Evolutionary conservation across 768 basidiomycete species (phyloP), one percentile per base, ranked within the genome.

Genomic region (Multifurca ochricompacta): DNA sequence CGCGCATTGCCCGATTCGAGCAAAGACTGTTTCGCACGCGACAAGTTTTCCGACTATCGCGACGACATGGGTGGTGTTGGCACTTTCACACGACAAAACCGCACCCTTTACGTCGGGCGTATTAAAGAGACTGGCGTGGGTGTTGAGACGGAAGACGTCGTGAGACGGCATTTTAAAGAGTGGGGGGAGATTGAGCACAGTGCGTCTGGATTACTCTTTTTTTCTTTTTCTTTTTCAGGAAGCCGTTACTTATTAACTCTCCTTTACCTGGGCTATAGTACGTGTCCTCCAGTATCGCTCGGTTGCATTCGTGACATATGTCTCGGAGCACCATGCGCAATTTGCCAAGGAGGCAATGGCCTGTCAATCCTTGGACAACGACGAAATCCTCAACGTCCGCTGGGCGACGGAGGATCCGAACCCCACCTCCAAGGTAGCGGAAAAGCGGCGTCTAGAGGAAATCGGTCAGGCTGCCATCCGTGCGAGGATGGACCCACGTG

Each of bases 31-130:
- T 99, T 99, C 66, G 92, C 91, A 0, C 76, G 96, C 42, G 93
- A 96, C 73, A 97, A 97, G 71, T 96, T 97, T 68, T 74, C 93
- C 0, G 93, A 96, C 69, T 99, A 99, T 70, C 76, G 95, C 56
- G 96, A 99, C 67, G 96, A 99, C 67, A 98, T 99, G 96, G 96
- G 96, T 63, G 96, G 96, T 71, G 95, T 98, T 28, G 96, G 96
- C 11, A 92, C 89, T 56, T 98, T 98, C 72, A 88, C 87, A 63
- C 73, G 94, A 35, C 87, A 91, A 68, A 99, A 99, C 68, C 74
- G 95, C 55, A 98, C 96, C 35, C 67, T 99, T 14, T 99, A 99
- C 67, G 80, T 99, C 41, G 95, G 95, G 3, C 78, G 91, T 51
- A 93, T 99, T 61, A 88, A 89, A 67, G 94, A 96, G 74, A 90